These are phyloP conservation scores for Tulasnella sp. DNA, from an alignment of 768 basidiomycete genomes.

Conservation along the genomic window DNA sequence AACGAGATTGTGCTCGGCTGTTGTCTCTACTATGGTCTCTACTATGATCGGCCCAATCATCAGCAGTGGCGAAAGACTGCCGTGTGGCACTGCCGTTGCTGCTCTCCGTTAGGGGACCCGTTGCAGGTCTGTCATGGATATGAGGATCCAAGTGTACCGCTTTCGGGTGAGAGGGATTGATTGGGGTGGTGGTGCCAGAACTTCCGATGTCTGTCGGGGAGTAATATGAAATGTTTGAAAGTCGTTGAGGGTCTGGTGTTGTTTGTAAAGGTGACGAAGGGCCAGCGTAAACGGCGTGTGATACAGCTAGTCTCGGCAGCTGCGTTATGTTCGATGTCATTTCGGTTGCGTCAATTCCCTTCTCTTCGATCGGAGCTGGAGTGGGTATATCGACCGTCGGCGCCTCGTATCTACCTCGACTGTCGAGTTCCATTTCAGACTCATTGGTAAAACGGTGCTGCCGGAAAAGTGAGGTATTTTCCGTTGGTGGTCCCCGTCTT, in stretches of 20 bases:
- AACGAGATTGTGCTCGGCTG: too few species aligned
- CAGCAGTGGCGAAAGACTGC: neutral
- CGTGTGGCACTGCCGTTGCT: neutral
- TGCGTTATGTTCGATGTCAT: too few species aligned
- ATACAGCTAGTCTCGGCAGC: too few species aligned
- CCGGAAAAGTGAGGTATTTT: conserved; percentile 11
- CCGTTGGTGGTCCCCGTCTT: neutral
- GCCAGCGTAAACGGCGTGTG: neutral
- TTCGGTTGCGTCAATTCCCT: too few species aligned
- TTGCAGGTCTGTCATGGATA: neutral
- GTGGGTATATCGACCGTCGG: neutral
- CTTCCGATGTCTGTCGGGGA: conserved; percentile 1
- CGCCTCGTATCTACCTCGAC: conserved; percentile 4
- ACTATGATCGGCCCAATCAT: conserved; percentile 11
- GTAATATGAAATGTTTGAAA: conserved; percentile 3
- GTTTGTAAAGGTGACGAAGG: neutral
- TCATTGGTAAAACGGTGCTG: conserved; percentile 4
- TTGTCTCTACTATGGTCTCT: neutral
- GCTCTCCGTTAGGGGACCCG: neutral
- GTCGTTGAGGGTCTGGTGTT: neutral
- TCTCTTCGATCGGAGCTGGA: too few species aligned
- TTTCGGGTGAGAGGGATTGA: neutral
- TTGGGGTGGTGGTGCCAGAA: neutral
- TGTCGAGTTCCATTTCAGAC: conserved; percentile 9
- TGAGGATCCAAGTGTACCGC: neutral